Conservation (phyloP, 176 grass and related monocot genomes). For the Paspalum notatum region DNA sequence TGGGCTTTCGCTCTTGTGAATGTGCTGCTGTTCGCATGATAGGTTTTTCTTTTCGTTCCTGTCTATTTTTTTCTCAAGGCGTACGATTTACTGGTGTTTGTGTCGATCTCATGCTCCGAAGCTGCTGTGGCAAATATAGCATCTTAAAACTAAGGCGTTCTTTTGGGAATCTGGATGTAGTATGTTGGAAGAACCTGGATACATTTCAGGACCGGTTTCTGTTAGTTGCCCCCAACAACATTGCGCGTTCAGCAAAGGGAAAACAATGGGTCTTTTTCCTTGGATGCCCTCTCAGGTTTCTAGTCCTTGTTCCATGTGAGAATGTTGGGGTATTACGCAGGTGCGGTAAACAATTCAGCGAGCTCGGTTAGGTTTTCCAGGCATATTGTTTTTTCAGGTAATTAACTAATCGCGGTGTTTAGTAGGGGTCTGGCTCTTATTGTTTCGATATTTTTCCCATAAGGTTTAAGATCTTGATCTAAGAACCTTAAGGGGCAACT, state of each 20-base stretch:
- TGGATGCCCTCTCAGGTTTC: constrained; percentile 30
- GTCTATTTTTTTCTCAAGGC: constrained; percentile 9
- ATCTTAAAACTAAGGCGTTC: neutral
- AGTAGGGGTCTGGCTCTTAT: neutral
- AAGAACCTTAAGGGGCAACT: neutral
- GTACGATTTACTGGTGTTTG: neutral
- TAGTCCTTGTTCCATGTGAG: constrained; percentile 2
- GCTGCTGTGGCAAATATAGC: neutral
- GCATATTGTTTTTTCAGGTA: constrained; percentile 27
- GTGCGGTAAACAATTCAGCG: neutral
- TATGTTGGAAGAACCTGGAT: neutral
- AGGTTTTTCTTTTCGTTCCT: neutral
- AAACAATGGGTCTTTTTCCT: neutral
- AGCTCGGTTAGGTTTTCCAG: neutral
- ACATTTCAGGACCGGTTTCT: constrained; percentile 17
- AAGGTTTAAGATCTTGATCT: constrained; percentile 1
- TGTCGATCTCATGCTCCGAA: neutral
- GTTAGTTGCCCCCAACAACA: constrained; percentile 1
- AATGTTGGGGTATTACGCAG: neutral
- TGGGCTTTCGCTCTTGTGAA: constrained; percentile 15
- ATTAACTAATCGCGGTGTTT: neutral
- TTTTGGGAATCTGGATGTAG: constrained; percentile 6
- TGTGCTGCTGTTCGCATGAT: constrained; percentile 7
- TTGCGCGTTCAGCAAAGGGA: neutral
- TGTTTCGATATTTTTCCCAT: neutral